Evolutionary conservation across 352 stramenopile genomes (phyloP), one percentile per base, ranked within the genome.

Genomic region (Phytopythium chamaehyphon): DNA sequence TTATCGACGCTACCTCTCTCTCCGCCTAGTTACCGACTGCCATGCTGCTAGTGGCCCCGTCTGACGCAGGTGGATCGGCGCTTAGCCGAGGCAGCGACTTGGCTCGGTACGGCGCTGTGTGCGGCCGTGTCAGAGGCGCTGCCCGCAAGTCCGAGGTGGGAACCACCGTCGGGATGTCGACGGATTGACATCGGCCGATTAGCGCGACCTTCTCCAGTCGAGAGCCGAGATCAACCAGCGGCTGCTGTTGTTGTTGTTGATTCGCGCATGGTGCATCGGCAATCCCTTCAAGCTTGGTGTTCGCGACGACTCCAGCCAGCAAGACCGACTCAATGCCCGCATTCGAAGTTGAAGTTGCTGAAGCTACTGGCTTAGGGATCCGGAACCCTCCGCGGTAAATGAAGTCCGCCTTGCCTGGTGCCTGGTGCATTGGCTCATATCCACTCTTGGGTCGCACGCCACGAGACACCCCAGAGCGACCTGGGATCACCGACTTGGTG

Each of bases 371-470:
- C 40, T 71, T 81, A 0, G 77, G 74, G 38, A 88, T 59, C 1
- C 77, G 74, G 48, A 88, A 86, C 1, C 77, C 77, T 1, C 65
- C 74, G 21, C 77, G 64, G 23, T 88, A 88, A 38, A 88, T 57
- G 44, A 65, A 86, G 15, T 85, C 77, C 12, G 47, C 64, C 16
- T 65, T 59, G 2, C 76, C 76, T 16, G 71, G 64, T 2, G 70
- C 54, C 10, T 76, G 64, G 35, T 88, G 71, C 14, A 85, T 22
- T 2, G 52, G 31, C 21, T 71, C 69, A 21, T 45, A 38, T 16
- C 50, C 46, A 23, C 52, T 64, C 33, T 80, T 78, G 8, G 69
- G 71, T 2, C 59, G 64, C 7, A 74, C 42, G 0, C 38, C 55
- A 1, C 58, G 59, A 10, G 64, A 39, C 21, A 59, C 57, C 2